Evolutionary conservation across 192 early-diverging fungal species (phyloP).

Genomic region (Coemansia sp.): DNA sequence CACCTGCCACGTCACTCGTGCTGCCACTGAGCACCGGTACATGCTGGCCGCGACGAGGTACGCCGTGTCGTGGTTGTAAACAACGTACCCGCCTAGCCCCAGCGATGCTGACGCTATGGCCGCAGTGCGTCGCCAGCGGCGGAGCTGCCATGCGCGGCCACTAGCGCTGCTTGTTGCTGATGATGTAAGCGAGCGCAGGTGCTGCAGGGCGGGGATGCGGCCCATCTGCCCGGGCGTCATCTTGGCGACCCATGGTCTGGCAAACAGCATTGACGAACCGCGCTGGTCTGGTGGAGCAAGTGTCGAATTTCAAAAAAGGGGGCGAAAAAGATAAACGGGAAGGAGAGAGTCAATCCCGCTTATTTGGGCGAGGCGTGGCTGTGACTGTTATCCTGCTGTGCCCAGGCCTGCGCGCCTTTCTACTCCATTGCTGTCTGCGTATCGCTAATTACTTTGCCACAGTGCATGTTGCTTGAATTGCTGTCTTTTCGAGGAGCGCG

Average conservation of each 20-base stretch:
- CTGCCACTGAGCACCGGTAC: constrained; percentile 38
- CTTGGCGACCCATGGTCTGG: not conserved
- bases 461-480: not conserved
- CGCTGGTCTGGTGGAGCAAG: not conserved
- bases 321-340: not conserved
- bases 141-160: constrained; percentile 4
- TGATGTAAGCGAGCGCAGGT: not conserved
- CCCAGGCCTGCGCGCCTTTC: not conserved
- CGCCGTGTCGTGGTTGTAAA: constrained; percentile 50
- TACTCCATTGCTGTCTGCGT: not conserved
- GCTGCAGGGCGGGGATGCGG: not conserved
- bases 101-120: not conserved
- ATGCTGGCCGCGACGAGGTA: constrained; percentile 39
- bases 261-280: not conserved
- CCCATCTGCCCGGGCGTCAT: not conserved
- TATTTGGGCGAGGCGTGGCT: not conserved
- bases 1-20: constrained; percentile 34
- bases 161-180: not conserved
- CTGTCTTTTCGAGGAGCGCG: not conserved
- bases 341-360: not conserved
- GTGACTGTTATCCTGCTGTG: not conserved
- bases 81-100: constrained; percentile 16
- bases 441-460: not conserved
- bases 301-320: not conserved
- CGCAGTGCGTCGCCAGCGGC: constrained; percentile 18